Percentiles rank a stretch among this genome's conserved stretches.
phyloP scores from a whole-genome alignment of 2,329 filamentous ascomycete genomes.

The Colletotrichum sp. region DNA sequence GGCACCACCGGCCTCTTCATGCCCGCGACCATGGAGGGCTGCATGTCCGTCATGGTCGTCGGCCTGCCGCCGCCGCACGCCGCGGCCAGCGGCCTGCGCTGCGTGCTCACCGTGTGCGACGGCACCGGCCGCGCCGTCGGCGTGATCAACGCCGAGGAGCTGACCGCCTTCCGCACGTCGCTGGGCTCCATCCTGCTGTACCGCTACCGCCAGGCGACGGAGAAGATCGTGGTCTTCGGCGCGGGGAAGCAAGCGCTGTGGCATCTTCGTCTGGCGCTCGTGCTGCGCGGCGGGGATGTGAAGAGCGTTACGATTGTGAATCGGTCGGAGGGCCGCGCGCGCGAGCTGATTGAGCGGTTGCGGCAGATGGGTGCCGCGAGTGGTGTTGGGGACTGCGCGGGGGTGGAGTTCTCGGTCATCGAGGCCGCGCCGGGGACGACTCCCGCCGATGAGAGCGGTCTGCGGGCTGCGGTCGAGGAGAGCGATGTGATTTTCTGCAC shows the following conservation, averaged over 20 bases:
- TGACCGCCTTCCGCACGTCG: constrained; percentile 74
- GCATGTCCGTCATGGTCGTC: too few species aligned
- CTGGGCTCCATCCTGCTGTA: constrained; percentile 40
- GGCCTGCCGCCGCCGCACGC: constrained; percentile 31
- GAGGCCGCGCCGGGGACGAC: constrained; percentile 19
- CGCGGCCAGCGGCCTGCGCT: constrained; percentile 42
- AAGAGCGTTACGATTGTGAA: constrained; percentile 37
- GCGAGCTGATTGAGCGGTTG: constrained; percentile 18
- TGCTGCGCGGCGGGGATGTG: constrained; percentile 44
- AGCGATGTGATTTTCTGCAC: constrained; percentile 36
- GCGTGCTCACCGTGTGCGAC: constrained; percentile 35
- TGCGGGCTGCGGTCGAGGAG: constrained; percentile 20
- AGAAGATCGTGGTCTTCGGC: constrained; percentile 27
- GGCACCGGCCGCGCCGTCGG: constrained; percentile 53
- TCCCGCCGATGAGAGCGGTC: constrained; percentile 4
- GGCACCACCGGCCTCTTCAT: too few species aligned
- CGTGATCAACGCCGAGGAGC: constrained; percentile 69
- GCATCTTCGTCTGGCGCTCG: constrained; percentile 70
- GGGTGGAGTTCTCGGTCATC: constrained; percentile 2
- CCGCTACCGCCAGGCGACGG: constrained; percentile 22
- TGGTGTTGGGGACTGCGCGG: not conserved
- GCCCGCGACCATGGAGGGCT: too few species aligned
- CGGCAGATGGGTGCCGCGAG: constrained; percentile 24
- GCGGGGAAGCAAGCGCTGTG: constrained; percentile 52
- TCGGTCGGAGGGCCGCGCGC: constrained; percentile 25